phyloP scores from a whole-genome alignment of 129 eudicot species.

The Centrapalus pauciflorus region DNA sequence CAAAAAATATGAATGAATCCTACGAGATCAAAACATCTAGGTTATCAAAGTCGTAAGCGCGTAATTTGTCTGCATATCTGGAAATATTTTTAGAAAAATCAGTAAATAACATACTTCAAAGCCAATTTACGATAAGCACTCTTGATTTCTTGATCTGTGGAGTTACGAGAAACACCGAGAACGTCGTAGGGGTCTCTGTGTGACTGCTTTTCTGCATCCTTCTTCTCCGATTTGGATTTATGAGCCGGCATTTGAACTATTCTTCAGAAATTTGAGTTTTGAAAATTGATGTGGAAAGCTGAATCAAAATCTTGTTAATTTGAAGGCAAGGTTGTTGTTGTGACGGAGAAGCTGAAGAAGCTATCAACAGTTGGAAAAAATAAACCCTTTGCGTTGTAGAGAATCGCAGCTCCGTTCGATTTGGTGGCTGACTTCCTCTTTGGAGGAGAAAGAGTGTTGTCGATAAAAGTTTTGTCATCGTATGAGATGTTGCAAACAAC shows the following conservation, averaged over 20 bases:
- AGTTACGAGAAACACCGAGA: conserved; percentile 57
- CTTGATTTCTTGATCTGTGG: conserved; percentile 86
- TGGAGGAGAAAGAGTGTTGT: conserved; percentile 20
- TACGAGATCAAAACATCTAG: neutral
- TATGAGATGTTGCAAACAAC: neutral
- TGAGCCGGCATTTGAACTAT: conserved; percentile 47
- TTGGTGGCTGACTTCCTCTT: conserved; percentile 17
- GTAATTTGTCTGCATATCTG: neutral
- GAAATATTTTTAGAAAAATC: neutral
- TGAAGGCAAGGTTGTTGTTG: conserved; percentile 18
- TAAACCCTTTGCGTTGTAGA: conserved; percentile 10
- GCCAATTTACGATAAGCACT: conserved; percentile 81
- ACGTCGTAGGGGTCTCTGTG: conserved; percentile 84
- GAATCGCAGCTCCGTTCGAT: conserved; percentile 13
- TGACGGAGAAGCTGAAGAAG: conserved; percentile 27
- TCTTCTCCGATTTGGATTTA: conserved; percentile 54
- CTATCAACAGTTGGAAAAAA: conserved; percentile 13
- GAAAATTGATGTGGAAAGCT: neutral
- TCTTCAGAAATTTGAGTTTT: neutral
- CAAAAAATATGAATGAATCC: neutral
- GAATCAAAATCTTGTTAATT: neutral
- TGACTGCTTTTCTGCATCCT: conserved; percentile 37
- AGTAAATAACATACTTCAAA: conserved; percentile 49
- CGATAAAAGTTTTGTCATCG: conserved; percentile 31
- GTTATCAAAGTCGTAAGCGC: conserved; percentile 5